Evolutionary conservation across 345 rosid species (phyloP).

Genomic region (Populus deltoides): DNA sequence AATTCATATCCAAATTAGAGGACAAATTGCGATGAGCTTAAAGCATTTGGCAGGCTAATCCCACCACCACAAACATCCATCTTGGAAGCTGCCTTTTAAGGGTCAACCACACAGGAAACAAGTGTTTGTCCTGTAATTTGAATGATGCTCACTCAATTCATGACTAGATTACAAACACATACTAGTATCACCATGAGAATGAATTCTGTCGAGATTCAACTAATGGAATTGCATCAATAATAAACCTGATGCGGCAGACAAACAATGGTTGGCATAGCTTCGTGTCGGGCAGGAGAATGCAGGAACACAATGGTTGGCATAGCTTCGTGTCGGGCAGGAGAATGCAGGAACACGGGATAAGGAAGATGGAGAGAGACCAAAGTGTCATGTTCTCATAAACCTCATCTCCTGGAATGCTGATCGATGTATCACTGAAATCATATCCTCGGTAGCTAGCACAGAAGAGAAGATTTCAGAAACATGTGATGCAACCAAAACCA

Average conservation of each 20-base stretch:
- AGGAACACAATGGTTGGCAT: background rate
- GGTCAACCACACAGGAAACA: background rate
- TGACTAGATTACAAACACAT: background rate
- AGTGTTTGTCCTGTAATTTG: background rate
- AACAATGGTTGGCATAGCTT: background rate
- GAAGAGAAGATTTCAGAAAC: background rate
- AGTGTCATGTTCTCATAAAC: background rate
- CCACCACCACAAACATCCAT: background rate
- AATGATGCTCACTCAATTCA: background rate
- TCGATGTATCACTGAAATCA: background rate
- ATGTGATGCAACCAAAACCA: background rate
- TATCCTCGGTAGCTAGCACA: background rate
- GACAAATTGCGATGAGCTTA: too few relatives aligned
- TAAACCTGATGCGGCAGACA: background rate
- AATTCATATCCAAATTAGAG: too few relatives aligned
- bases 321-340: background rate
- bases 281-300: background rate
- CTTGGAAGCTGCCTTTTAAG: background rate
- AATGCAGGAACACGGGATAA: background rate
- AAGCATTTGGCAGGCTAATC: too few relatives aligned
- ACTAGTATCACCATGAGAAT: background rate
- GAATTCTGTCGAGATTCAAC: background rate
- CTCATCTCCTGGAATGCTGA: background rate
- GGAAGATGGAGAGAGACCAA: background rate
- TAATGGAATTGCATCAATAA: background rate